phyloP scores from a whole-genome alignment of 352 stramenopile species.

The Pythium oligandrum region DNA sequence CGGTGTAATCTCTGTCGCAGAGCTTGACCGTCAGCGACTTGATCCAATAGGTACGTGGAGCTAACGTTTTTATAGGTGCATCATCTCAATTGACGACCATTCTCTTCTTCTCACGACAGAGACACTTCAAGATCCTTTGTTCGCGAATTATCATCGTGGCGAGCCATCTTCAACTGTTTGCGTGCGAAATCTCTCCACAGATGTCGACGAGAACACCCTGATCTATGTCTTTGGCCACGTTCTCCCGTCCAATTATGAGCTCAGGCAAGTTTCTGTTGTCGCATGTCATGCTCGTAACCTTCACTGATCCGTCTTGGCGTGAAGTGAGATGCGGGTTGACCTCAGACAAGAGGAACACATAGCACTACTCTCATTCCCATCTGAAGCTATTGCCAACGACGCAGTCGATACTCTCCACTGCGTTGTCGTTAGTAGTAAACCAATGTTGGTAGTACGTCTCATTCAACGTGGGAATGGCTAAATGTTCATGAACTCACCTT shows the following conservation, averaged over 20 bases:
- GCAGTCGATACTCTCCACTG: too few species aligned
- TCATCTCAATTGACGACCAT: not conserved
- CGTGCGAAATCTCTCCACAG: slow-evolving; percentile 39
- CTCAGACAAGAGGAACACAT: too few species aligned
- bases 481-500: too few species aligned
- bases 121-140: slow-evolving; percentile 13
- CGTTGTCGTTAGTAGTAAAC: too few species aligned
- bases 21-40: slow-evolving; percentile 42
- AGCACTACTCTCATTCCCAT: too few species aligned
- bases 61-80: not conserved
- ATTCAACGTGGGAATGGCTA: too few species aligned
- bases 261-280: slow-evolving; percentile 25
- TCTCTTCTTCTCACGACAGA: too few species aligned
- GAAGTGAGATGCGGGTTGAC: too few species aligned
- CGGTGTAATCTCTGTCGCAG: slow-evolving; percentile 54
- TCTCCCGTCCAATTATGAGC: slow-evolving; percentile 25
- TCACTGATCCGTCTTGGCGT: too few species aligned
- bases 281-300: too few species aligned
- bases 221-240: slow-evolving; percentile 53
- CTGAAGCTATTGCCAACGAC: too few species aligned
- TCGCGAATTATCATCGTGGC: slow-evolving; percentile 33
- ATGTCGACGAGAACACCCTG: slow-evolving; percentile 49
- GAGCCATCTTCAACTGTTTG: slow-evolving; percentile 20
- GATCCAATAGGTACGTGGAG: slow-evolving; percentile 23
- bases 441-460: too few species aligned